Evolutionary conservation across 2,329 filamentous ascomycete genomes (phyloP).

Genomic region (Tricladium varicosporioides): DNA sequence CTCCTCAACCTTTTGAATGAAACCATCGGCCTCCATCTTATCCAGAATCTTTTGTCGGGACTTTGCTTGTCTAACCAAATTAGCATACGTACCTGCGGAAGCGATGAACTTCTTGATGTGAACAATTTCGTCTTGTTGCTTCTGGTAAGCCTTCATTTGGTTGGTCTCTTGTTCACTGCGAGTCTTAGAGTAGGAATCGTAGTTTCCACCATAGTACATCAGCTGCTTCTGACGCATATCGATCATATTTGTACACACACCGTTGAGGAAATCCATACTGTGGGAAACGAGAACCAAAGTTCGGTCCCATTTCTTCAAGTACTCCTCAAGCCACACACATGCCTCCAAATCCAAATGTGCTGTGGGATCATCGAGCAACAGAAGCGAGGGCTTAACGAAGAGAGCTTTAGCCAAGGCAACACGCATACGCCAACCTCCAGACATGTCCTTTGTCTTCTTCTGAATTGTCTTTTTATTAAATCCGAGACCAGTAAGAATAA

Average conservation of each 20-base stretch:
- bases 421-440: conserved; percentile 99
- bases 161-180: conserved; percentile 92
- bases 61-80: conserved; percentile 98
- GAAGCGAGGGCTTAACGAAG: conserved; percentile 94
- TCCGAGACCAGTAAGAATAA: conserved; percentile 96
- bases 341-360: conserved; percentile 99
- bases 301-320: conserved; percentile 99
- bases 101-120: conserved; percentile 99
- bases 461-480: conserved; percentile 98
- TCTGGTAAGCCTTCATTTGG: conserved; percentile 98
- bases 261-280: conserved; percentile 98
- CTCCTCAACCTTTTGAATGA: conserved; percentile 84
- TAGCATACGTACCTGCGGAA: conserved; percentile 98
- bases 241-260: conserved; percentile 97
- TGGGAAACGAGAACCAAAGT: conserved; percentile 96
- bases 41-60: conserved; percentile 99
- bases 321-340: conserved; percentile 99
- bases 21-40: conserved; percentile 99
- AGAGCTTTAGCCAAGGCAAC: conserved; percentile 95
- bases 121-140: conserved; percentile 97
- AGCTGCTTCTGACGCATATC: conserved; percentile 92
- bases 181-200: conserved; percentile 97
- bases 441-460: conserved; percentile 99
- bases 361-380: conserved; percentile 96
- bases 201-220: conserved; percentile 99